Conservation (phyloP, 2,329 filamentous ascomycete genomes). For the Aspergillus amoenus region DNA sequence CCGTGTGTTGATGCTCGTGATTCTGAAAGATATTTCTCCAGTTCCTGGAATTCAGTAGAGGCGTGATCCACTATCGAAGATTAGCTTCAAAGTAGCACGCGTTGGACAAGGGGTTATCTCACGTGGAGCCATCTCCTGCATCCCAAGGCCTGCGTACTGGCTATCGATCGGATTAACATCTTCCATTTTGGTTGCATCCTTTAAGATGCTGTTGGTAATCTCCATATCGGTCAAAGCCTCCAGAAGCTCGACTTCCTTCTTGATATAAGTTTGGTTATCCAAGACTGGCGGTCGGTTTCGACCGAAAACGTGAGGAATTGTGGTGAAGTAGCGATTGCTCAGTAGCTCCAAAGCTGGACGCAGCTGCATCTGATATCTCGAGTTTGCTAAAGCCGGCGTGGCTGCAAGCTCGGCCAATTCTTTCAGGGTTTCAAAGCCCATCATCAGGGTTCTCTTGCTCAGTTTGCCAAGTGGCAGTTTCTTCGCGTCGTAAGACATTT, state of each 20-base stretch:
- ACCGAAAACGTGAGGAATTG: constrained; percentile 80
- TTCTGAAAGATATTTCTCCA: constrained; percentile 65
- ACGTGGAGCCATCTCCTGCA: constrained; percentile 72
- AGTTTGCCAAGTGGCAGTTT: constrained; percentile 84
- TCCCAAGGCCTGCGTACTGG: constrained; percentile 68
- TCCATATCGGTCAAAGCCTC: constrained; percentile 85
- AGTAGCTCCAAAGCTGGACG: constrained; percentile 57
- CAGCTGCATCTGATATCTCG: constrained; percentile 43
- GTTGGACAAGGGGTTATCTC: constrained; percentile 13
- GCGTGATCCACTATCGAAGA: constrained; percentile 48
- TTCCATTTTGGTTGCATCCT: constrained; percentile 56
- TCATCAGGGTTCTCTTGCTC: constrained; percentile 72
- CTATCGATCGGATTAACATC: constrained; percentile 66
- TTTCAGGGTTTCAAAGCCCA: constrained; percentile 75
- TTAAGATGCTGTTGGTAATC: constrained; percentile 75
- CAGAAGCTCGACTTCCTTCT: constrained; percentile 74
- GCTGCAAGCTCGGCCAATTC: constrained; percentile 68
- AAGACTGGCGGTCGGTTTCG: constrained; percentile 72
- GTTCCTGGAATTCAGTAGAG: constrained; percentile 63
- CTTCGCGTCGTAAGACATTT: constrained; percentile 49
- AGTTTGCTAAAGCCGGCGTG: constrained; percentile 48
- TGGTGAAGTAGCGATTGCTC: constrained; percentile 76
- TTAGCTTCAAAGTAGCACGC: constrained; percentile 14
- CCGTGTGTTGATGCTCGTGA: constrained; percentile 68
- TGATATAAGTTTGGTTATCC: constrained; percentile 55